Percentiles rank a stretch among this genome's conserved stretches.
Evolutionary conservation across 768 basidiomycete genomes (phyloP).

Genomic region (Suillus spraguei): DNA sequence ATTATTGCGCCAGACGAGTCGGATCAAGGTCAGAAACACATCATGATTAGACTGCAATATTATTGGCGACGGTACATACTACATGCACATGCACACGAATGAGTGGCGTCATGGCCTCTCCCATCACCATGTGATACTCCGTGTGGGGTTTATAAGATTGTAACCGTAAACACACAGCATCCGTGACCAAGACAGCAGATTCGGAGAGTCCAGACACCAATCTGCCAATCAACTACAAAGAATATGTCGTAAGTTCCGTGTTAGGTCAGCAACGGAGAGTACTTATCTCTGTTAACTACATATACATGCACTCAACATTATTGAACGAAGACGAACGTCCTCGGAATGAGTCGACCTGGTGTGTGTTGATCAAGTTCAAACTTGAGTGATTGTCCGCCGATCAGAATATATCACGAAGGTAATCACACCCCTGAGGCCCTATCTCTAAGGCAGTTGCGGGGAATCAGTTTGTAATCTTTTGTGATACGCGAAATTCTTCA

Average conservation of each 20-base stretch:
- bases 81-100: not conserved
- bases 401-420: not conserved
- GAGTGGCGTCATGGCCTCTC: not conserved
- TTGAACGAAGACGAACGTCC: no score
- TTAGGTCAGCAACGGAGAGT: not conserved
- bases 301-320: no score
- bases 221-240: not conserved
- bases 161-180: not conserved
- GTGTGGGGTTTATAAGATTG: not conserved
- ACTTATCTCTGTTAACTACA: no score
- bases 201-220: not conserved
- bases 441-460: not conserved
- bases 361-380: not conserved
- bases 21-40: not conserved
- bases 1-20: not conserved
- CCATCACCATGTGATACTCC: not conserved
- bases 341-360: not conserved
- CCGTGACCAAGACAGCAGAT: not conserved
- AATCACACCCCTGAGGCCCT: not conserved
- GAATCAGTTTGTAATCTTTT: not conserved
- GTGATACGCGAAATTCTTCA: not conserved
- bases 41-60: no score
- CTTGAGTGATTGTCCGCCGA: not conserved
- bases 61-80: not conserved
- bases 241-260: no score